These are phyloP conservation scores for sorghum (Sorghum bicolor) DNA, from an alignment of 176 grass and related monocot species.

Conservation along the genomic window DNA sequence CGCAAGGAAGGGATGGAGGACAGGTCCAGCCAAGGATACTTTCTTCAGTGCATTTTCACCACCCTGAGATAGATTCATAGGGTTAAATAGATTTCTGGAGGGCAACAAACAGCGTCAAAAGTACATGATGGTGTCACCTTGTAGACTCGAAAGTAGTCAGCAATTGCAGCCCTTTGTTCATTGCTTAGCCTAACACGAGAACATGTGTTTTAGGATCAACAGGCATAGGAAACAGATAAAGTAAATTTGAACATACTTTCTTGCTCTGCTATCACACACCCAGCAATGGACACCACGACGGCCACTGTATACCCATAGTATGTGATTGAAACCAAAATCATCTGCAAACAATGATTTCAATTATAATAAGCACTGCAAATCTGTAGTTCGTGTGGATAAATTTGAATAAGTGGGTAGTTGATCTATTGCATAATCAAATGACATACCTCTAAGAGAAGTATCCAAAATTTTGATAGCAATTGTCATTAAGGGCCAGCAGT, in stretches of 20 bases:
- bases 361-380: background rate
- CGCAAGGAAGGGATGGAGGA: slow-evolving; percentile 87
- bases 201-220: slow-evolving; percentile 13
- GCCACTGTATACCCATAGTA: slow-evolving; percentile 94
- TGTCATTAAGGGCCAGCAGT: slow-evolving; percentile 99
- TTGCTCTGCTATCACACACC: slow-evolving; percentile 91
- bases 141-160: slow-evolving; percentile 86
- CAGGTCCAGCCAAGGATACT: slow-evolving; percentile 68
- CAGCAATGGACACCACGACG: slow-evolving; percentile 97
- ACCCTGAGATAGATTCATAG: slow-evolving; percentile 48
- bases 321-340: slow-evolving; percentile 97
- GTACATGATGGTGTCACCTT: slow-evolving; percentile 49
- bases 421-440: background rate
- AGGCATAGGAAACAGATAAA: slow-evolving; percentile 7
- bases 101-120: background rate
- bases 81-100: background rate
- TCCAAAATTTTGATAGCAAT: slow-evolving; percentile 91
- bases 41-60: slow-evolving; percentile 77
- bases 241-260: slow-evolving; percentile 52
- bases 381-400: background rate
- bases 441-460: slow-evolving; percentile 78
- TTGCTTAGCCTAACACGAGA: slow-evolving; percentile 64
- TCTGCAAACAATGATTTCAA: slow-evolving; percentile 41
- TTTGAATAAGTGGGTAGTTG: background rate
- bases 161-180: slow-evolving; percentile 83